Percentiles rank a stretch among this genome's conserved stretches.
Evolutionary conservation across 768 basidiomycete genomes (phyloP).

Genomic region (Polyporus arcularius): DNA sequence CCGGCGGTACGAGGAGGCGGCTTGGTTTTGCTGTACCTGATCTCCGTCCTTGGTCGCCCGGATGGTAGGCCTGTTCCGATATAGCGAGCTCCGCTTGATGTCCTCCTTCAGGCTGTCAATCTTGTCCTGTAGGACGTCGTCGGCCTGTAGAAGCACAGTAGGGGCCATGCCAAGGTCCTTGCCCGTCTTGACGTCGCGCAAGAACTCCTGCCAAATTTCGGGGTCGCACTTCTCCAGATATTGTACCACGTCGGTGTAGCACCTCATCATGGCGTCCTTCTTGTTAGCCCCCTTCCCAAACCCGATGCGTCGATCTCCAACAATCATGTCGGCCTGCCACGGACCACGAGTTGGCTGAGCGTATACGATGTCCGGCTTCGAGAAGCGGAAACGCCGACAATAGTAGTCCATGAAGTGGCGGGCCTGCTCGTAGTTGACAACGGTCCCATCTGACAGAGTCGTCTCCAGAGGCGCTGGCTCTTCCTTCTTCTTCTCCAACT

Average conservation of each 20-base stretch:
- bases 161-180: constrained; percentile 73
- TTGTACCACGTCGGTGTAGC: constrained; percentile 84
- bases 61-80: constrained; percentile 55
- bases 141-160: constrained; percentile 65
- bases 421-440: constrained; percentile 70
- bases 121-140: constrained; percentile 62
- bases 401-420: constrained; percentile 96
- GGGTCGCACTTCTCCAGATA: constrained; percentile 87
- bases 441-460: constrained; percentile 60
- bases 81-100: constrained; percentile 63
- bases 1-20: constrained; percentile 25
- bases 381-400: constrained; percentile 75
- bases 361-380: constrained; percentile 69
- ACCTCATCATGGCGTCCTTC: constrained; percentile 68
- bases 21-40: constrained; percentile 3
- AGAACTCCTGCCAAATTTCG: constrained; percentile 74
- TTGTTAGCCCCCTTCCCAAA: constrained; percentile 70
- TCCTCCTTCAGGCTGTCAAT: constrained; percentile 72
- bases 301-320: constrained; percentile 80
- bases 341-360: constrained; percentile 29
- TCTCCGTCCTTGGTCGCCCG: background rate
- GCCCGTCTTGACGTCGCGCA: constrained; percentile 60
- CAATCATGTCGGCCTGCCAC: constrained; percentile 79
- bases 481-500: constrained; percentile 18
- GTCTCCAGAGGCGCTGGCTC: constrained; percentile 25